Percentiles rank a stretch among this genome's conserved stretches.
These are phyloP conservation scores for Rhododendron ovatum DNA, from an alignment of 148 eudicot genomes.

Conservation along the genomic window DNA sequence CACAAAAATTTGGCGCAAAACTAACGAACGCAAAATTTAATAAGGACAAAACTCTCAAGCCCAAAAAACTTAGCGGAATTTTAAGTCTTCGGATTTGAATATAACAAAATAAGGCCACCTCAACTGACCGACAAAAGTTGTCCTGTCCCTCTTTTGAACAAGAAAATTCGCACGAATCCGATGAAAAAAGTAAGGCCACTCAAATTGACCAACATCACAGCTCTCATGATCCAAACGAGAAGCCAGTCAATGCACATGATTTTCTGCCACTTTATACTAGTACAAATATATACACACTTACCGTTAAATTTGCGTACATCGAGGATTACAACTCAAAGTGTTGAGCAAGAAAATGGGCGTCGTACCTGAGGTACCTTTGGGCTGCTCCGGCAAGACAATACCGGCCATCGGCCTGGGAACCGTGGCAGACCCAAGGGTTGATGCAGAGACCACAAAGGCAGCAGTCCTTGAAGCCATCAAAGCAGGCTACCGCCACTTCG, in stretches of 20 bases:
- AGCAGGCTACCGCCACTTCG: conserved; percentile 55
- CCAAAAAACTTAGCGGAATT: too few species aligned
- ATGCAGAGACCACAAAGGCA: conserved; percentile 29
- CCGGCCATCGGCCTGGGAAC: conserved; percentile 56
- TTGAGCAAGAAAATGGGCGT: conserved; percentile 4
- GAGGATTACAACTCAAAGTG: not conserved
- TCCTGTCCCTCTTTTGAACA: not conserved
- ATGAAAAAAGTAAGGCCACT: not conserved
- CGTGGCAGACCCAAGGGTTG: conserved; percentile 35
- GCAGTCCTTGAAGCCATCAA: conserved; percentile 42
- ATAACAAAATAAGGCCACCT: not conserved
- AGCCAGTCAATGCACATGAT: not conserved
- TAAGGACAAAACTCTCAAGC: too few species aligned
- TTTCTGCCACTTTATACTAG: not conserved
- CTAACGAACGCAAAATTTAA: too few species aligned
- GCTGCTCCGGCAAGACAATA: conserved; percentile 14
- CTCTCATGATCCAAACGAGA: not conserved
- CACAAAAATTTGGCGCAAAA: too few species aligned
- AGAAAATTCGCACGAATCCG: not conserved
- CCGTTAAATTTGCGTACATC: not conserved
- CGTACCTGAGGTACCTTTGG: conserved; percentile 10
- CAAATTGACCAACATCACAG: not conserved
- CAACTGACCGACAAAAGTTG: not conserved
- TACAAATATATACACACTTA: not conserved
- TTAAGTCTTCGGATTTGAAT: too few species aligned